Evolutionary conservation across 2,329 filamentous ascomycete genomes (phyloP).

Genomic region (Talaromyces sp.): DNA sequence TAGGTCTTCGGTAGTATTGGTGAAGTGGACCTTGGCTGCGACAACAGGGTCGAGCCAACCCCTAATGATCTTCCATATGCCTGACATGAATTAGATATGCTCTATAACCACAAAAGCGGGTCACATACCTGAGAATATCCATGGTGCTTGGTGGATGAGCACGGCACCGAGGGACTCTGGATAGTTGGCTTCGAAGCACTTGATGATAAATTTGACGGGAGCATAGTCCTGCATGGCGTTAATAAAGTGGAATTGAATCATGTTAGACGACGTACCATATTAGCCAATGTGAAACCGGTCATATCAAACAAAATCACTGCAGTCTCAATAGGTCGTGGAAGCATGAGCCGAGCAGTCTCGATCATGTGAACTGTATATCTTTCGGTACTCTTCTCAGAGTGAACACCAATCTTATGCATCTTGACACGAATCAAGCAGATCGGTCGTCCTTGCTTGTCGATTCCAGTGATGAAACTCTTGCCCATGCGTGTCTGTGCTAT

Average conservation of each 20-base stretch:
- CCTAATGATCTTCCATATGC: conserved; percentile 93
- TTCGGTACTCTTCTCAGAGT: conserved; percentile 77
- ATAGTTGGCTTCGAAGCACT: conserved; percentile 98
- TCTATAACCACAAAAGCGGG: background rate
- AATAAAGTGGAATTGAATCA: background rate
- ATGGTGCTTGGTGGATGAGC: conserved; percentile 91
- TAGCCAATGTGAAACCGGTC: conserved; percentile 87
- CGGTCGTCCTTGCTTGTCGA: conserved; percentile 78
- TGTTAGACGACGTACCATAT: conserved; percentile 64
- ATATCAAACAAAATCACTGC: conserved; percentile 94
- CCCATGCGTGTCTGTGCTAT: conserved; percentile 80
- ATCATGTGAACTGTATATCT: conserved; percentile 91
- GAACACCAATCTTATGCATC: conserved; percentile 76
- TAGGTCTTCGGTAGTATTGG: conserved; percentile 74
- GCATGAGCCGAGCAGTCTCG: conserved; percentile 83
- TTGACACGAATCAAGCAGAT: conserved; percentile 82
- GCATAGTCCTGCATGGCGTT: conserved; percentile 67
- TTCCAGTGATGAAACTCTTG: conserved; percentile 87
- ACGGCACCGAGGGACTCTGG: conserved; percentile 87
- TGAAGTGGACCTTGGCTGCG: conserved; percentile 90
- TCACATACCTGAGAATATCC: conserved; percentile 81
- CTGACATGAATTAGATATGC: conserved; percentile 39
- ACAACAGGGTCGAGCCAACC: conserved; percentile 98
- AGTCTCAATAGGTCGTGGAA: conserved; percentile 79
- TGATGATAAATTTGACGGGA: conserved; percentile 98